Evolutionary conservation across 2,329 filamentous ascomycete genomes (phyloP).

Genomic region (Colletotrichum sp.): DNA sequence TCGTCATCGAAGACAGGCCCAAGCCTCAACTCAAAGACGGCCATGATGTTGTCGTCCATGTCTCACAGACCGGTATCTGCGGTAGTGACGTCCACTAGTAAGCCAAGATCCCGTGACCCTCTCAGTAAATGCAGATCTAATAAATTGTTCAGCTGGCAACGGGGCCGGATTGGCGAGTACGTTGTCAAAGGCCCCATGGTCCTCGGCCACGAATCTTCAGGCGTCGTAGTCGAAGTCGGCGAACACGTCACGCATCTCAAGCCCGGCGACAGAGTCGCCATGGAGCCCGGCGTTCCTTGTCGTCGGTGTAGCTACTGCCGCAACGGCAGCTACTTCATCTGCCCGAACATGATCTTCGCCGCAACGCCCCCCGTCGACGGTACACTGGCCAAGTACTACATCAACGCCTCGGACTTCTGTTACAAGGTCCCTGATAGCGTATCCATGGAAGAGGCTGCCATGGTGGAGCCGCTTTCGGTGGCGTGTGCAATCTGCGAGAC

Average conservation of each 20-base stretch:
- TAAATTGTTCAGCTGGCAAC: not conserved
- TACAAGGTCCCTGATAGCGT: not conserved
- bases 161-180: not conserved
- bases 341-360: not conserved
- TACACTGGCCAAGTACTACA: not conserved
- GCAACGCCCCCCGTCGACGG: not conserved
- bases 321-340: not conserved
- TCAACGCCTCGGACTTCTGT: not conserved
- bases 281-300: not conserved
- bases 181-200: not conserved
- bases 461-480: not conserved
- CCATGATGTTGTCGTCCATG: not conserved
- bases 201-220: not conserved
- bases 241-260: not conserved
- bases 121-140: not conserved
- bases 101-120: rapidly evolving
- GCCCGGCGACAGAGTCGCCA: not conserved
- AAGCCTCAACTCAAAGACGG: not conserved
- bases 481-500: not conserved
- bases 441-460: not conserved
- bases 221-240: not conserved
- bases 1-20: not conserved
- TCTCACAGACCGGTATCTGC: not conserved
- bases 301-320: not conserved
- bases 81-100: not conserved